Conservation (phyloP, 75 land plant species). For the Sequoia sempervirens region DNA sequence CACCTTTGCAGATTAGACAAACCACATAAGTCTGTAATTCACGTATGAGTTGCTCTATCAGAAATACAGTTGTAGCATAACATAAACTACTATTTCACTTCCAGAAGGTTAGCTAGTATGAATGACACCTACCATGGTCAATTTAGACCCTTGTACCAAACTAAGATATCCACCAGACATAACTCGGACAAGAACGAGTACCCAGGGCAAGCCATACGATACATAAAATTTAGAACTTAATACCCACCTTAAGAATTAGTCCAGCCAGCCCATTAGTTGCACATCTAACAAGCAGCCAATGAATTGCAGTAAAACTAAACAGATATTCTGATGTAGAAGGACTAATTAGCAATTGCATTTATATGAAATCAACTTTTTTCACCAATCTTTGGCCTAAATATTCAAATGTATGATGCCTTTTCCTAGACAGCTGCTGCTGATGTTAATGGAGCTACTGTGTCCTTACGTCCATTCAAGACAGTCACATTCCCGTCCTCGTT, state of each 20-base stretch:
- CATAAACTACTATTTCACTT: background rate
- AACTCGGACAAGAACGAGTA: background rate
- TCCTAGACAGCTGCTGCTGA: conserved; percentile 6
- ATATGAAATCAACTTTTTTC: background rate
- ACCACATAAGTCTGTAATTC: background rate
- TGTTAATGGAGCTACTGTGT: conserved; percentile 27
- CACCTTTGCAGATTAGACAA: background rate
- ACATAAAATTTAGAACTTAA: background rate
- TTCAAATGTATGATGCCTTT: background rate
- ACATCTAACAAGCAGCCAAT: background rate
- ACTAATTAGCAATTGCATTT: background rate
- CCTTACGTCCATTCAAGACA: conserved; percentile 75
- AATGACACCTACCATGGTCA: background rate
- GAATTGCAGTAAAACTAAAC: background rate
- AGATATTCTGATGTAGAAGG: background rate
- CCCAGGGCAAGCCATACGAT: background rate
- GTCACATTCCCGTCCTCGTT: conserved; percentile 78
- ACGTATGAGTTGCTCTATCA: background rate
- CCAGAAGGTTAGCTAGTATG: background rate
- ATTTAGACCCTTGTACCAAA: background rate
- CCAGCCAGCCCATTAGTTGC: background rate
- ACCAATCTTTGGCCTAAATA: background rate
- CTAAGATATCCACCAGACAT: background rate
- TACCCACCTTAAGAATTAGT: background rate
- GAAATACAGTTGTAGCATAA: background rate